These are phyloP conservation scores for Nothophoma quercina DNA, from an alignment of 2,329 filamentous ascomycete genomes.

Conservation along the genomic window DNA sequence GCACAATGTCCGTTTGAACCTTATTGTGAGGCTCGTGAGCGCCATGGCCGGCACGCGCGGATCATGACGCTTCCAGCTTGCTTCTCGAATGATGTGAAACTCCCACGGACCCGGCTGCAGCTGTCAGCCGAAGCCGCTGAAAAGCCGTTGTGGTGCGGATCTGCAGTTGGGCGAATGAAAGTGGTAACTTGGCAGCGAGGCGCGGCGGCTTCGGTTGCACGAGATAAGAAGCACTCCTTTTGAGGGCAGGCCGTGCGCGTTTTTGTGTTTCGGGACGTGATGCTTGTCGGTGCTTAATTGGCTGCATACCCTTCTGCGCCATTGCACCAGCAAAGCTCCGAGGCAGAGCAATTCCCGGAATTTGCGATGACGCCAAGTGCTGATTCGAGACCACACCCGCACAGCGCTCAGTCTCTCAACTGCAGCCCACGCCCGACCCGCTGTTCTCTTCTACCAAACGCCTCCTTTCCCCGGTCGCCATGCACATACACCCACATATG, in stretches of 20 bases:
- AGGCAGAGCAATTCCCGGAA: conserved; percentile 1
- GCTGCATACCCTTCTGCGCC: background rate
- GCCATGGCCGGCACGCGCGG: background rate
- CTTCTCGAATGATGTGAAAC: background rate
- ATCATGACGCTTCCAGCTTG: background rate
- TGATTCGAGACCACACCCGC: conserved; percentile 1
- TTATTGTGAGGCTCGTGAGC: background rate
- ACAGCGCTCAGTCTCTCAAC: conserved; percentile 6
- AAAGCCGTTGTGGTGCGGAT: background rate
- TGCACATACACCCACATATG: conserved; percentile 6
- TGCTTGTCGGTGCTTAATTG: conserved; percentile 11
- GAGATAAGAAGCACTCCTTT: background rate
- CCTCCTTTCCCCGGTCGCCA: conserved; percentile 2
- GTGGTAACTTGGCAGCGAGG: conserved; percentile 10
- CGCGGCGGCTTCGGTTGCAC: conserved; percentile 4
- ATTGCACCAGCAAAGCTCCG: conserved; percentile 15
- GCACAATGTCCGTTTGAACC: conserved; percentile 1
- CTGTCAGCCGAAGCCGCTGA: background rate
- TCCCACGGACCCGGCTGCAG: background rate
- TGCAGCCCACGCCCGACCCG: conserved; percentile 1
- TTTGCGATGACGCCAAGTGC: conserved; percentile 10
- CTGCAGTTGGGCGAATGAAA: background rate
- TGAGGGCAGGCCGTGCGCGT: background rate
- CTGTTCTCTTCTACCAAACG: background rate
- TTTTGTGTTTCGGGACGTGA: conserved; percentile 3